Conservation (phyloP, 2,329 filamentous ascomycete genomes). For the Colletotrichum tropicicola region DNA sequence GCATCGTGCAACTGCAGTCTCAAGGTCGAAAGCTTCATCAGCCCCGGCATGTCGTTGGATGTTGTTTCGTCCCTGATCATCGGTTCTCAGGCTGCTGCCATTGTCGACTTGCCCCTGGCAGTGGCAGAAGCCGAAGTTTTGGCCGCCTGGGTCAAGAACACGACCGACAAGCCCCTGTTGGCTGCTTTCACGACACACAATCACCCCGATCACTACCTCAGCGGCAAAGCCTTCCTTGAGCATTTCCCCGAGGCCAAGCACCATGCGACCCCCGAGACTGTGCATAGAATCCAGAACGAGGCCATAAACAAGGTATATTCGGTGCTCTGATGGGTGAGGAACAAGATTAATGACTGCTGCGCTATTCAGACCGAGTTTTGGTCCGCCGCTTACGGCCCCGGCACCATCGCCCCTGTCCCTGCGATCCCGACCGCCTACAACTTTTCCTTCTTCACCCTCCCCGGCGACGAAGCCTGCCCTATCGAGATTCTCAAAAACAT, state of each 20-base stretch:
- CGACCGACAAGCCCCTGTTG: conserved; percentile 20
- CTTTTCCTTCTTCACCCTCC: conserved; percentile 19
- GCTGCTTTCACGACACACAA: conserved; percentile 11
- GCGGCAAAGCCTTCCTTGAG: conserved; percentile 13
- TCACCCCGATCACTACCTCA: conserved; percentile 24
- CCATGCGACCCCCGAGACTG: conserved; percentile 11
- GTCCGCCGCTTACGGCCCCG: neutral
- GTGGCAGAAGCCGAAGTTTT: neutral
- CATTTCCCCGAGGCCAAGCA: conserved; percentile 17
- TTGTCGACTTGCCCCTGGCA: conserved; percentile 20
- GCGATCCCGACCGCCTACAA: conserved; percentile 20
- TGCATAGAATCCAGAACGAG: neutral
- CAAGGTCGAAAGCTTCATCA: conserved; percentile 2
- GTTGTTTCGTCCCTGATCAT: conserved; percentile 21
- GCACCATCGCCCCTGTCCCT: neutral
- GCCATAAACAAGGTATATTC: neutral
- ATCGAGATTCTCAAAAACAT: conserved; percentile 11
- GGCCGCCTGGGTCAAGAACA: conserved; percentile 14
- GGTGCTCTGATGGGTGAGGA: neutral
- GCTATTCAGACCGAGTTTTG: neutral
- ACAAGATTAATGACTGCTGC: neutral
- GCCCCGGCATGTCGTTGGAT: conserved; percentile 7
- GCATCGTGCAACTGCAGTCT: neutral
- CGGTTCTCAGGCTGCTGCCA: conserved; percentile 12
- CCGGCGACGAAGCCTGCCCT: conserved; percentile 8